Conservation (phyloP, 305 asterid genomes). For the Petunia hybrid region DNA sequence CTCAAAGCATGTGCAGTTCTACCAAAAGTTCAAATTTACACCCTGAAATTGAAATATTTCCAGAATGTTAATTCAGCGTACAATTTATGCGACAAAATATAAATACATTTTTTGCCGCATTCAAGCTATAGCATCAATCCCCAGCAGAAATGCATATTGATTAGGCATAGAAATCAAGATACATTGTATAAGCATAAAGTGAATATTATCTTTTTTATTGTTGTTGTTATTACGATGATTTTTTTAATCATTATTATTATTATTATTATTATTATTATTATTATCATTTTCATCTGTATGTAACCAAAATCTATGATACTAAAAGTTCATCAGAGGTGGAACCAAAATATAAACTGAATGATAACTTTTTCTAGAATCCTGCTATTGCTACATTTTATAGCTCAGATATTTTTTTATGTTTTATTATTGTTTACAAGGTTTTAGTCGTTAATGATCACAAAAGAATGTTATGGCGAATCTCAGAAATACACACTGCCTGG, state of each 20-base stretch:
- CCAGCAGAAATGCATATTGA: not conserved
- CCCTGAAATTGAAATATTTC: conserved; percentile 28
- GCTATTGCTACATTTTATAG: no score
- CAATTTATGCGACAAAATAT: not conserved
- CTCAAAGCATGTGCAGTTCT: conserved; percentile 23
- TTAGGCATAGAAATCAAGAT: not conserved
- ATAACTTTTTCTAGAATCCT: not conserved
- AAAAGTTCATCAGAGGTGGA: conserved; percentile 7
- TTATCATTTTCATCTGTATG: not conserved
- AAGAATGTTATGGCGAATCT: no score
- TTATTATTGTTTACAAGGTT: no score
- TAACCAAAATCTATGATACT: not conserved
- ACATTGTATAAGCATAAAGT: not conserved
- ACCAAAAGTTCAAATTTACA: not conserved
- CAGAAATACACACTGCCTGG: no score
- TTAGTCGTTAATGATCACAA: no score
- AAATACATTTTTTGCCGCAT: not conserved
- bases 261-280: not conserved
- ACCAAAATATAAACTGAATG: not conserved
- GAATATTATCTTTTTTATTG: not conserved
- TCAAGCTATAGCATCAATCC: not conserved
- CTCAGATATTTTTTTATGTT: no score
- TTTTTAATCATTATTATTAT: not conserved
- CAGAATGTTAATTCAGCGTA: not conserved
- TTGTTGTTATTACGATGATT: not conserved